A percentile compares a stretch with the other conserved stretches of the same genome.
Evolutionary conservation across 352 stramenopile species (phyloP).

Genomic region (Globisporangium camurandrum): DNA sequence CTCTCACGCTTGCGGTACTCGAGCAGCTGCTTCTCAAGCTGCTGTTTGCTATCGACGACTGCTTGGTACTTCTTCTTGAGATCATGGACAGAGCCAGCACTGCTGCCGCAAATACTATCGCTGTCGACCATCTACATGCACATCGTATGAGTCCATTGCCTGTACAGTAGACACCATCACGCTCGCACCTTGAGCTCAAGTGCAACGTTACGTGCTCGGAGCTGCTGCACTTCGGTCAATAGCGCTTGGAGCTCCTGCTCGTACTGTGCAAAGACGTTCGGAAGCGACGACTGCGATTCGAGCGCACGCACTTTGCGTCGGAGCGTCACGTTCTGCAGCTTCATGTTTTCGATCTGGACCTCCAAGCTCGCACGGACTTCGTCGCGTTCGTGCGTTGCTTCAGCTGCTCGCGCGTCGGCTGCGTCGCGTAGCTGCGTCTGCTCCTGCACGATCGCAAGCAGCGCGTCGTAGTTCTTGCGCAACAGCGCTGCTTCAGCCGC

Average conservation of each 20-base stretch:
- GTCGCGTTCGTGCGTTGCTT: slow-evolving; percentile 42
- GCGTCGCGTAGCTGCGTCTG: slow-evolving; percentile 54
- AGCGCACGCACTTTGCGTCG: slow-evolving; percentile 61
- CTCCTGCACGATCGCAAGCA: slow-evolving; percentile 70
- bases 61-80: slow-evolving; percentile 65
- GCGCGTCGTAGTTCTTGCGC: slow-evolving; percentile 69
- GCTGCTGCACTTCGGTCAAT: slow-evolving; percentile 41
- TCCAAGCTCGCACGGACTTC: slow-evolving; percentile 47
- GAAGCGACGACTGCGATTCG: slow-evolving; percentile 35
- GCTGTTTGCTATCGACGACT: slow-evolving; percentile 48
- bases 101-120: slow-evolving; percentile 9
- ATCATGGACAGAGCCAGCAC: slow-evolving; percentile 21
- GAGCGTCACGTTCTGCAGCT: slow-evolving; percentile 49
- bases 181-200: slow-evolving; percentile 47
- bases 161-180: neutral
- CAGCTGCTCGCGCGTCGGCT: slow-evolving; percentile 31
- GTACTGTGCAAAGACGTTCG: slow-evolving; percentile 66
- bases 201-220: slow-evolving; percentile 52
- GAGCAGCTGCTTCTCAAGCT: slow-evolving; percentile 44
- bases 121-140: slow-evolving; percentile 5
- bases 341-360: slow-evolving; percentile 73
- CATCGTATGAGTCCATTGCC: neutral
- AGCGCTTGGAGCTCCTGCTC: slow-evolving; percentile 52
- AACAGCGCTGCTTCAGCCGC: slow-evolving; percentile 52
- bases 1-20: slow-evolving; percentile 53